These are phyloP conservation scores for Sugiyamaella paludigena DNA, from an alignment of 1,139 yeast species.

Conservation along the genomic window DNA sequence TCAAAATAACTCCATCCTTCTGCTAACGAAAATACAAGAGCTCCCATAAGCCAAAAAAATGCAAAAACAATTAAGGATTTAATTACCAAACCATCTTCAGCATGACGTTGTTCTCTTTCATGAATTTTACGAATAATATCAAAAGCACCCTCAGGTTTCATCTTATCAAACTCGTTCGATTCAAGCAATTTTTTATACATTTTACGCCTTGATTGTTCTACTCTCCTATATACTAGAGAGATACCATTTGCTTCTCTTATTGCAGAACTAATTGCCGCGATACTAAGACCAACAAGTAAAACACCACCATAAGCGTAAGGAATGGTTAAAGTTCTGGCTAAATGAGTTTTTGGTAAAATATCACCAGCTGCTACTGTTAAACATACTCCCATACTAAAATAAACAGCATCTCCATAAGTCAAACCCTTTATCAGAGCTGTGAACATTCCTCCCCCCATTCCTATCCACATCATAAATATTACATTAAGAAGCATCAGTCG, in stretches of 20 bases:
- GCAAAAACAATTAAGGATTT: constrained; percentile 49
- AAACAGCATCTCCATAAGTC: constrained; percentile 61
- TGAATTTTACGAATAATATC: constrained; percentile 53
- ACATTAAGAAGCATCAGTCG: constrained; percentile 69
- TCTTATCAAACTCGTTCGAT: constrained; percentile 5
- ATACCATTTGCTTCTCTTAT: constrained; percentile 60
- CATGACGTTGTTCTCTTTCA: constrained; percentile 38
- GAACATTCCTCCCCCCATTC: constrained; percentile 64
- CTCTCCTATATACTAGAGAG: constrained; percentile 38
- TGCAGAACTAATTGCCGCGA: constrained; percentile 66
- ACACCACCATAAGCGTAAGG: constrained; percentile 69
- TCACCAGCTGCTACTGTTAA: constrained; percentile 83
- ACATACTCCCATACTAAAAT: constrained; percentile 67
- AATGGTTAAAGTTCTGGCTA: constrained; percentile 56
- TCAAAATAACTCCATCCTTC: constrained; percentile 74
- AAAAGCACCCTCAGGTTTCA: constrained; percentile 45
- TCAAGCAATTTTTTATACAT: constrained; percentile 15
- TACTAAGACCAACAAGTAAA: constrained; percentile 65
- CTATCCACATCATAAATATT: constrained; percentile 63
- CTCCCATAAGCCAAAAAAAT: constrained; percentile 70
- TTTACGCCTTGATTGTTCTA: constrained; percentile 24
- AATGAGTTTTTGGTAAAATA: constrained; percentile 51
- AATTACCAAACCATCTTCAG: constrained; percentile 39
- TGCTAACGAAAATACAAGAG: constrained; percentile 50
- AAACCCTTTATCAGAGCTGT: constrained; percentile 38